Evolutionary conservation across 176 grass and related monocot genomes (phyloP).

Genomic region (Saccharum spontaneum): DNA sequence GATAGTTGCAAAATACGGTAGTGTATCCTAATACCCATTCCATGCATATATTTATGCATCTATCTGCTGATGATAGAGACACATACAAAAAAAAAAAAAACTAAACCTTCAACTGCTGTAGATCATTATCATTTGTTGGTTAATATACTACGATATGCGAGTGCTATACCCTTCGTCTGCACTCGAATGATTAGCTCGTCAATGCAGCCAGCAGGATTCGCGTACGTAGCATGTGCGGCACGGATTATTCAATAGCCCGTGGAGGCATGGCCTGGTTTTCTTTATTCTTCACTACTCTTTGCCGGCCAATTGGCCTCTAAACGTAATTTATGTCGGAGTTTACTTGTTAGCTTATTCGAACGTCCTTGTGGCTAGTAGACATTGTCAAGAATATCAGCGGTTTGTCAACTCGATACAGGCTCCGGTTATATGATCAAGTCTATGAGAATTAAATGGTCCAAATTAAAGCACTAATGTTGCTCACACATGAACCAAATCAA

Average conservation of each 20-base stretch:
- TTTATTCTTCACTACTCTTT: not conserved
- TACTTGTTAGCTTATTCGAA: not conserved
- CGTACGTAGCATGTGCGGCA: conserved; percentile 37
- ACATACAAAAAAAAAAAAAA: not conserved
- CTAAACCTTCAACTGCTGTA: not conserved
- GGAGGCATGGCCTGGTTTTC: not conserved
- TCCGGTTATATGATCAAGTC: too few species aligned
- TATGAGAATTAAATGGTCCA: not conserved
- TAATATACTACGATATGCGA: not conserved
- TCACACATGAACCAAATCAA: too few species aligned
- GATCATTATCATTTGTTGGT: not conserved
- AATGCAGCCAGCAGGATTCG: conserved; percentile 38
- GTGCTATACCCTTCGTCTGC: not conserved
- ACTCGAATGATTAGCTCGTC: conserved; percentile 38
- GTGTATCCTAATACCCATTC: not conserved
- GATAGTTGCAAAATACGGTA: not conserved
- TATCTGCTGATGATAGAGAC: not conserved
- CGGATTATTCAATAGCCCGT: conserved; percentile 7
- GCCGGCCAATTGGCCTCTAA: conserved; percentile 1
- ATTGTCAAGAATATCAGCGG: not conserved
- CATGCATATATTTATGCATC: not conserved
- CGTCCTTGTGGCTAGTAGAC: not conserved
- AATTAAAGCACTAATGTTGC: not conserved
- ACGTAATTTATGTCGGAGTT: conserved; percentile 15
- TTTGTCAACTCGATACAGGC: not conserved